A percentile compares a stretch with the other conserved stretches of the same genome.
Evolutionary conservation across 345 rosid genomes (phyloP).

Genomic region (Diplotaxis tenuifolia): DNA sequence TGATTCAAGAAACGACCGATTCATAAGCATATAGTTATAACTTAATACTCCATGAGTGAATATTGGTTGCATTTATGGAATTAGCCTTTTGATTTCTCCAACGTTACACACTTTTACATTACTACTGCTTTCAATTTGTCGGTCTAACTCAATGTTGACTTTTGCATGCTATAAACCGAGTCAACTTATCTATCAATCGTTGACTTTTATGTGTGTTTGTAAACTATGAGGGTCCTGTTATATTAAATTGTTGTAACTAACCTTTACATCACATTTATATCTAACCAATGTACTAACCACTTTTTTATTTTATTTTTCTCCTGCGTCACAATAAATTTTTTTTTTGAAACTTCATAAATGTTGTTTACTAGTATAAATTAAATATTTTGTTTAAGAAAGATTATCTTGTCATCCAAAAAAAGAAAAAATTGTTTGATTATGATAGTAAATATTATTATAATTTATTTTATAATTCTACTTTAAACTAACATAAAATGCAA

Average conservation of each 20-base stretch:
- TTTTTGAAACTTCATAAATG: too few relatives aligned
- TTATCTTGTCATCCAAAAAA: not conserved
- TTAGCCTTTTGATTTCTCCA: constrained; percentile 19
- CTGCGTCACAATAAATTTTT: not conserved
- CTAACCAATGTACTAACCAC: not conserved
- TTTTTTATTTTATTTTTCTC: not conserved
- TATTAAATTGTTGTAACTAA: constrained; percentile 12
- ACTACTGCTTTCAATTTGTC: constrained; percentile 4
- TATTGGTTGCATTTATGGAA: not conserved
- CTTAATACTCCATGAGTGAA: constrained; percentile 3
- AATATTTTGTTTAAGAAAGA: not conserved
- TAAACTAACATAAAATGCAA: not conserved
- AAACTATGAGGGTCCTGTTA: not conserved
- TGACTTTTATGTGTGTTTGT: constrained; percentile 2
- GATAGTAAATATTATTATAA: not conserved
- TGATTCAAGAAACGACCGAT: not conserved
- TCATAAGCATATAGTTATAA: not conserved
- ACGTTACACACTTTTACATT: not conserved
- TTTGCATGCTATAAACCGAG: constrained; percentile 7
- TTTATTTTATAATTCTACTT: not conserved
- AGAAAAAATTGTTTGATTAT: not conserved
- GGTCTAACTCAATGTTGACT: constrained; percentile 21
- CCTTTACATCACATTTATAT: constrained; percentile 25
- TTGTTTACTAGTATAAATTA: not conserved
- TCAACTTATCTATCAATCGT: constrained; percentile 27